Base-by-base conservation (phyloP, 768 basidiomycete genomes). In the Rhizopogon salebrosus region DNA sequence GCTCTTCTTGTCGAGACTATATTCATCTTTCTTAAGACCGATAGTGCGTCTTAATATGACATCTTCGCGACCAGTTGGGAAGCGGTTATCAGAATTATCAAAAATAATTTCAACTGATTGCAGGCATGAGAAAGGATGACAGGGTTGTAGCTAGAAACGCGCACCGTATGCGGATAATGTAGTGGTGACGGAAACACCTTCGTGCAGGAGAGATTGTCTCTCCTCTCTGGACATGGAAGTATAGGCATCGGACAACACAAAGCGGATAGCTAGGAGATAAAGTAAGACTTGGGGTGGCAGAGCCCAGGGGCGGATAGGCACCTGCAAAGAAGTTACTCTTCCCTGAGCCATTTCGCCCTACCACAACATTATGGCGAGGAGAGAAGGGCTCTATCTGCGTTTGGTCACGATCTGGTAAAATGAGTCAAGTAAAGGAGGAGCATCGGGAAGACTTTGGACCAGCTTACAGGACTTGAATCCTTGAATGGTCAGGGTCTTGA, bases 251-350 rank as follows among this genome's bases (percentile, higher is more conserved):
- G 93, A 95, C 14, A 99, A 78, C 11, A 98, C 97, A 62, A 99
- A 99, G 8, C 95, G 91, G 64, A 98, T 98, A 20, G 95, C 94
- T 91, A 41, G 13, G 9, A 46, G 48, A 14, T 42, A 9, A 23
- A 36, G 51, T 16, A 43, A 37, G 20, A 43, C 18, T 34, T 22
- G 10, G 10, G n/a, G 18, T 36, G 18, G 31, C 0, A 41, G 23
- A 24, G 10, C 16, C 9, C 9, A 36, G 27, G 11, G 11, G 20
- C 37, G 23, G 20, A 38, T 24, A 66, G 85, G 58, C 48, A 89
- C 92, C 94, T 35, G 91, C 86, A 70, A 99, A 99, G 78, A 99
- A 98, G 68, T 98, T 99, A 63, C 91, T 94, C 77, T 99, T 99
- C 48, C 97, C 97, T 6, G 90, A 92, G 11, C 97, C 97, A 80